Conservation (phyloP, 2,329 filamentous ascomycete genomes). For the Arthrobotrys entomopaga region DNA sequence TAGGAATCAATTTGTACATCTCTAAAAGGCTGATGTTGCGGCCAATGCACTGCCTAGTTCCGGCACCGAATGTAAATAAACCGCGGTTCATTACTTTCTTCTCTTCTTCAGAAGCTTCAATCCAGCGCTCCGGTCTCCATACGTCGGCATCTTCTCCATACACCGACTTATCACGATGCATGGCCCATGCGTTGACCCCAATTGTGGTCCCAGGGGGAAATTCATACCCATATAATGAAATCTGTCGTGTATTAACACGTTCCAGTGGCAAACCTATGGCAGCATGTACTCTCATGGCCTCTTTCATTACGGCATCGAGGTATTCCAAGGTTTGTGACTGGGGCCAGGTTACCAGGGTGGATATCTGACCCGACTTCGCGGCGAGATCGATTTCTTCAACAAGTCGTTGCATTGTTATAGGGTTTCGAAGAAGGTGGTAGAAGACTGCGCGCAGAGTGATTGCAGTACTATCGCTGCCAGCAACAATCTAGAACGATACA, state of each 20-base stretch:
- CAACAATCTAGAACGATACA: slow-evolving; percentile 57
- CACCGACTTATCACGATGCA: slow-evolving; percentile 63
- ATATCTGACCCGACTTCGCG: slow-evolving; percentile 35
- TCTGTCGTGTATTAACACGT: slow-evolving; percentile 68
- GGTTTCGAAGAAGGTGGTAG: slow-evolving; percentile 62
- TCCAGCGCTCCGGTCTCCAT: slow-evolving; percentile 62
- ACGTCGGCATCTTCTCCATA: slow-evolving; percentile 63
- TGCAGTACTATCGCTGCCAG: slow-evolving; percentile 63
- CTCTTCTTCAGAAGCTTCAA: slow-evolving; percentile 33
- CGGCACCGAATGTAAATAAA: slow-evolving; percentile 45
- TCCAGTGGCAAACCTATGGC: slow-evolving; percentile 78
- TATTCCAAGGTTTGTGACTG: slow-evolving; percentile 70
- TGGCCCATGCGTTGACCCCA: slow-evolving; percentile 64
- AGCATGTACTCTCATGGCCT: slow-evolving; percentile 80
- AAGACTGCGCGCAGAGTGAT: slow-evolving; percentile 63
- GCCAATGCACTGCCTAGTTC: slow-evolving; percentile 56
- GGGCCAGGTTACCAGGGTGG: slow-evolving; percentile 57
- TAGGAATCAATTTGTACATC: slow-evolving; percentile 57
- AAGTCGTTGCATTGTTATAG: slow-evolving; percentile 60
- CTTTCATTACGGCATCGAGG: slow-evolving; percentile 80
- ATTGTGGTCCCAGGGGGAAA: slow-evolving; percentile 64
- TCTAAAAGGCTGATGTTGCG: slow-evolving; percentile 57
- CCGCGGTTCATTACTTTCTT: slow-evolving; percentile 50
- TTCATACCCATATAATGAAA: slow-evolving; percentile 61
- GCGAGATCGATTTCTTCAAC: slow-evolving; percentile 62